A percentile compares a stretch with the other conserved stretches of the same genome.
phyloP scores from a whole-genome alignment of 2,329 filamentous ascomycete genomes.

The Didymella keratinophila region DNA sequence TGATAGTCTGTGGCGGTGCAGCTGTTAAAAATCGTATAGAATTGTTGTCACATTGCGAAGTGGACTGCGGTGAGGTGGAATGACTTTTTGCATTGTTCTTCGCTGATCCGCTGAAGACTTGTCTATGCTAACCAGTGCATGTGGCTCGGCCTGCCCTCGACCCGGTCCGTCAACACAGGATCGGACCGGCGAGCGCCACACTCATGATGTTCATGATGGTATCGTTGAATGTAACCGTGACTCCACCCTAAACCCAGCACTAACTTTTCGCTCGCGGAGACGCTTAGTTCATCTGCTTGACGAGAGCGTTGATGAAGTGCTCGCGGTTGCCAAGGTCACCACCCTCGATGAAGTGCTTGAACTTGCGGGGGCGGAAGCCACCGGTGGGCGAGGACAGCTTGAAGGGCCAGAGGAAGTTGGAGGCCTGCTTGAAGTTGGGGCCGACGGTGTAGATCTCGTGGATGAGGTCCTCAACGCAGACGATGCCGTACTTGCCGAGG shows the following conservation, averaged over 20 bases:
- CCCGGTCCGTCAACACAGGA: conserved; percentile 16
- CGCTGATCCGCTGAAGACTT: conserved; percentile 36
- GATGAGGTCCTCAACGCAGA: conserved; percentile 99
- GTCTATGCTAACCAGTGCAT: conserved; percentile 41
- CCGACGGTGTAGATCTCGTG: conserved; percentile 98
- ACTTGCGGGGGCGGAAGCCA: conserved; percentile 96
- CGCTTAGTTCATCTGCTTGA: conserved; percentile 97
- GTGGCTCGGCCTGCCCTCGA: conserved; percentile 43
- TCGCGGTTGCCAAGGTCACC: conserved; percentile 99
- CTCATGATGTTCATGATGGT: conserved; percentile 36
- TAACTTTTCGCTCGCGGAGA: conserved; percentile 7
- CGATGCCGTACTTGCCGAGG: conserved; percentile 92
- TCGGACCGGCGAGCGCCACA: conserved; percentile 30
- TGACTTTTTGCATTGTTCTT: conserved; percentile 33
- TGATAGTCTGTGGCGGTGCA: background rate
- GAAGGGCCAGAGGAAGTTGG: conserved; percentile 99
- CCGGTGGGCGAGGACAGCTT: conserved; percentile 99
- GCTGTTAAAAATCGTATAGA: background rate
- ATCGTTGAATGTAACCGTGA: conserved; percentile 41
- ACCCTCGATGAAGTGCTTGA: conserved; percentile 99
- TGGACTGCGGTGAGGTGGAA: background rate
- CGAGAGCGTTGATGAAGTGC: conserved; percentile 95
- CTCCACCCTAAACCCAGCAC: conserved; percentile 39
- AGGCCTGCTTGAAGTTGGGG: conserved; percentile 98
- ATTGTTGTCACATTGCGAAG: background rate